Conservation (phyloP, 371 early-diverging fungal species). For the Mycotypha africana region DNA sequence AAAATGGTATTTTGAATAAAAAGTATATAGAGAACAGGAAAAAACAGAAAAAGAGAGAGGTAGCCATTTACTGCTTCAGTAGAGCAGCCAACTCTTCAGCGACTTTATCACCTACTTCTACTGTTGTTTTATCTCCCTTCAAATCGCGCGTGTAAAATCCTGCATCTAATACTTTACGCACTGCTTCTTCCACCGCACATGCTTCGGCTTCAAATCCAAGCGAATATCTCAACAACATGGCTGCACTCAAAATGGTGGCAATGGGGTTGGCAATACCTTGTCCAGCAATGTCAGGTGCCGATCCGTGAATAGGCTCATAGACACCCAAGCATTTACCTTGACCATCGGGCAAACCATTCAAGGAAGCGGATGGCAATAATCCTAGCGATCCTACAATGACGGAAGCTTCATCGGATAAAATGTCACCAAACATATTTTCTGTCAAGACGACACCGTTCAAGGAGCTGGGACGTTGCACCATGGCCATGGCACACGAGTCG, state of each 20-base stretch:
- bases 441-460: conserved; percentile 94
- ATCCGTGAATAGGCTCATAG: conserved; percentile 98
- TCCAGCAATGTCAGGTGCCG: conserved; percentile 97
- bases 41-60: background rate
- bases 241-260: conserved; percentile 93
- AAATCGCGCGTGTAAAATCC: conserved; percentile 88
- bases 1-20: background rate
- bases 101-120: conserved; percentile 87
- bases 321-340: conserved; percentile 74
- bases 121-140: conserved; percentile 77
- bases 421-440: conserved; percentile 99
- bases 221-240: conserved; percentile 93
- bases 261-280: conserved; percentile 94
- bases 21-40: background rate
- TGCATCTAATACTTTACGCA: conserved; percentile 85
- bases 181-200: conserved; percentile 85
- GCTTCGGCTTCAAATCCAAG: conserved; percentile 86
- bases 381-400: conserved; percentile 95
- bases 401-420: conserved; percentile 91
- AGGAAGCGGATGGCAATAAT: conserved; percentile 87
- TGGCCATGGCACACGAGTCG: conserved; percentile 95
- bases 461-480: conserved; percentile 85
- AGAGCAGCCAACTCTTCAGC: conserved; percentile 63
- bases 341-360: conserved; percentile 79
- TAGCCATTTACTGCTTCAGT: conserved; percentile 25